Base-by-base conservation (phyloP, 2,329 filamentous ascomycete genomes). In the Trichoderma cornu-damae region DNA sequence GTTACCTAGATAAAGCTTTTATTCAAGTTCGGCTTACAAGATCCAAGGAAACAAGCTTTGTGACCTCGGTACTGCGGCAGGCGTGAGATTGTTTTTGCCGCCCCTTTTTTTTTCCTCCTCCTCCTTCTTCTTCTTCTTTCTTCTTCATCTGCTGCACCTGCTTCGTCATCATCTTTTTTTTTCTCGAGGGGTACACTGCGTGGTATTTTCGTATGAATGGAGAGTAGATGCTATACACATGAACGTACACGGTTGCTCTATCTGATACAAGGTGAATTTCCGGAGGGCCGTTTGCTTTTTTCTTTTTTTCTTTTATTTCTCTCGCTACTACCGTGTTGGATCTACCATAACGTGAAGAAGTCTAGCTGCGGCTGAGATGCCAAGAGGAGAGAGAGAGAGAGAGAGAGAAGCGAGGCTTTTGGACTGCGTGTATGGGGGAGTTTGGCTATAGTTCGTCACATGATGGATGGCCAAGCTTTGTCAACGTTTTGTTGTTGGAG, bases 191-290 rank as follows among this genome's bases (percentile, higher is more conserved):
- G 43, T 20, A 30, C 26, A 14, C n/a, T 30, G 16, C 34, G 9
- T 51, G 12, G 26, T 22, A 30, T 30, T 40, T n/a, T n/a, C n/a
- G 14, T 46, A 24, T 30, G 30, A 51, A 30, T 42, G 12, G 24
- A 42, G 48, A 12, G 37, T 40, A 26, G 37, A 51, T 35, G 34
- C 24, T 22, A 38, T 50, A 34, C 47, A 50, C 47, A 50, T 51
- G 35, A 42, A 51, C 48, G 35, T 24, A 32, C 48, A 51, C 42
- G 48, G 48, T 20, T 38, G 48, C 3, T 51, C 7, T 42, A 22
- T 40, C 16, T 51, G 26, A 51, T 9, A 12, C n/a, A 22, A 40
- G 35, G 48, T 38, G n/a, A 52, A 52, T 52, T 42, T 52, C 49
- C 49, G 47, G 35, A 32, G 30, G 46, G 28, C 46, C 32, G 35